These are phyloP conservation scores for Fallopia convolvulus DNA, from an alignment of 148 eudicot species.

Conservation along the genomic window DNA sequence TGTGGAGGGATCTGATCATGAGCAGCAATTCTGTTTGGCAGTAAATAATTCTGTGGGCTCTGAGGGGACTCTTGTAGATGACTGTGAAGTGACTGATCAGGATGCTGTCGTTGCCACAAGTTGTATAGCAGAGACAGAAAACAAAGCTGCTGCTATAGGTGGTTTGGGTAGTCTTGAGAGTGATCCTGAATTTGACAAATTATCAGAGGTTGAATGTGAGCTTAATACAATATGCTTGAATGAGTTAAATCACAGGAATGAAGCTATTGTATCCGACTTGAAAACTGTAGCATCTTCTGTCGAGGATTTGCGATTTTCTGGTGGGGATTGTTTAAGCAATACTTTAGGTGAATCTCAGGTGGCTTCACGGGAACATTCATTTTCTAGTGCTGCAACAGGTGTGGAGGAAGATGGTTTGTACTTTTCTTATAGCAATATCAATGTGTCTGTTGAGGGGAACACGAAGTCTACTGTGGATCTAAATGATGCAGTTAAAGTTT, in stretches of 20 bases:
- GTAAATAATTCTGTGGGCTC: background rate
- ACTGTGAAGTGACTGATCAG: background rate
- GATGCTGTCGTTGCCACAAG: slow-evolving; percentile 1
- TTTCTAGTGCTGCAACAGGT: slow-evolving; percentile 8
- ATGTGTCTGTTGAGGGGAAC: slow-evolving; percentile 3
- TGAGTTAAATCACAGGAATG: slow-evolving; percentile 7
- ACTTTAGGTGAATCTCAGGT: slow-evolving; percentile 6
- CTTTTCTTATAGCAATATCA: background rate
- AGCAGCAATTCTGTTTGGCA: background rate
- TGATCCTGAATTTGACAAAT: slow-evolving; percentile 4
- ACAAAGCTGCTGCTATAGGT: background rate
- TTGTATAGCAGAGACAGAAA: background rate
- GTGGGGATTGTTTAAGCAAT: slow-evolving; percentile 5
- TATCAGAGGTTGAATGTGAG: slow-evolving; percentile 12
- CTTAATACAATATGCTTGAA: slow-evolving; percentile 21
- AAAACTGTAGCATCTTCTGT: background rate
- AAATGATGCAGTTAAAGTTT: background rate
- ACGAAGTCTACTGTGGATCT: background rate
- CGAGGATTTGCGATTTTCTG: slow-evolving; percentile 8
- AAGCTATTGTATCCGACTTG: background rate
- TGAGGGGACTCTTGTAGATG: background rate
- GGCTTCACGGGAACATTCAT: slow-evolving; percentile 9
- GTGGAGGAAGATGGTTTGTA: background rate
- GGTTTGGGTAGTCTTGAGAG: background rate
- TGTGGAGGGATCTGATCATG: background rate